Base-by-base conservation (phyloP, 371 early-diverging fungal genomes). In the Gilbertella persicaria region DNA sequence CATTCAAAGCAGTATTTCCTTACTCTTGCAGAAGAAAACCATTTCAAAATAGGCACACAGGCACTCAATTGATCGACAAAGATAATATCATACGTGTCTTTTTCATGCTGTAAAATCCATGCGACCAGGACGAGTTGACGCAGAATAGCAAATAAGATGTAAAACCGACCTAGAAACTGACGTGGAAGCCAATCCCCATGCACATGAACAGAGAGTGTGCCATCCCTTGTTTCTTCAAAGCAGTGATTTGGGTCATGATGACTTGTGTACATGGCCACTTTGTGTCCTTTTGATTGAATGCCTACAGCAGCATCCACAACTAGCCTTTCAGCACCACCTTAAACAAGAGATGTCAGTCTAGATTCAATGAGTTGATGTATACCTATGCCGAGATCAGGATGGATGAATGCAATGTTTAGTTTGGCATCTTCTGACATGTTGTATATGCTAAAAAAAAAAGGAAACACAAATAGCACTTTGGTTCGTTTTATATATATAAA, bases 251-350 rank as follows among this genome's bases (percentile, higher is more conserved):
- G 75, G 66, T 95, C 94, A 62, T 95, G 94, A 71, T 97, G 93
- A 50, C 91, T 90, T 13, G 98, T 97, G 65, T 86, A 95, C 53
- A 96, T 78, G 29, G 69, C 62, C 0, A 96, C 90, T 9, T 75
- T 57, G 73, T 97, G 95, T 9, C 96, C 96, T 30, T 75, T 80
- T 21, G 66, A 54, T 66, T 92, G 87, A 43, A 95, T 76, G 19
- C 90, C 92, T 0, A 87, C 72, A 2, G 96, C 97, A 1, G 94
- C 89, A 78, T 98, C 97, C 10, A 97, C 95, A 0, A 97, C 89
- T n/a, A 98, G 78, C 20, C 97, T 79, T 67, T 98, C 98, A 6
- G 98, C 98, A 20, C 98, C 98, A 40, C 97, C 96, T 85, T 60
- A n/a, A n/a, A n/a, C n/a, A n/a, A n/a, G n/a, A n/a, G n/a, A n/a